phyloP scores from a whole-genome alignment of 1,139 yeast genomes.

The Pichia sp. region DNA sequence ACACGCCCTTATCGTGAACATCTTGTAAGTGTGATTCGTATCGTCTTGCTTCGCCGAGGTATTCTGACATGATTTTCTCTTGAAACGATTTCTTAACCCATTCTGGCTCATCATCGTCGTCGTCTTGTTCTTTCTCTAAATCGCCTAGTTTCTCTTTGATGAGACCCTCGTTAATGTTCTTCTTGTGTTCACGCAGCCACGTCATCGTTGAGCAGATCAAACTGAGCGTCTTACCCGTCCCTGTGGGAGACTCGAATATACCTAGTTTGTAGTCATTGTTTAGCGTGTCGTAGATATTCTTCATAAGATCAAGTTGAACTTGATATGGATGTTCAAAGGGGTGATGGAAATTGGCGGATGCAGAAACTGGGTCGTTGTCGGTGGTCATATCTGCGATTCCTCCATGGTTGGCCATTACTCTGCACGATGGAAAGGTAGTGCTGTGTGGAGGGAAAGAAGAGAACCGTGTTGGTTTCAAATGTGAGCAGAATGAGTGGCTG shows the following conservation, averaged over 20 bases:
- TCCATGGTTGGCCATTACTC: too few species aligned
- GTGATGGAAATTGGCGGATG: slow-evolving; percentile 48
- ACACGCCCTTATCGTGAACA: slow-evolving; percentile 22
- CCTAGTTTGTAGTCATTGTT: slow-evolving; percentile 64
- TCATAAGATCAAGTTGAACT: slow-evolving; percentile 80
- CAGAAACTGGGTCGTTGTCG: background rate
- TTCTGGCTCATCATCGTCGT: slow-evolving; percentile 51
- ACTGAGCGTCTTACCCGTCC: slow-evolving; percentile 90
- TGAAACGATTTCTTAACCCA: slow-evolving; percentile 48
- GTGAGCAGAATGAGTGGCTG: too few species aligned
- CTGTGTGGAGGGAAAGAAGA: too few species aligned
- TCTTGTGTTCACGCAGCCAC: slow-evolving; percentile 72
- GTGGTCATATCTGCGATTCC: background rate
- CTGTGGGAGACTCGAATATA: slow-evolving; percentile 92
- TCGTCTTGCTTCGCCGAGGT: slow-evolving; percentile 36
- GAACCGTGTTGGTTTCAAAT: too few species aligned
- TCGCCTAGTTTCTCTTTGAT: slow-evolving; percentile 14
- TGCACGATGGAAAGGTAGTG: too few species aligned
- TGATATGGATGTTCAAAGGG: slow-evolving; percentile 76
- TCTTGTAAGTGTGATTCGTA: slow-evolving; percentile 43
- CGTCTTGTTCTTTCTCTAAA: slow-evolving; percentile 20
- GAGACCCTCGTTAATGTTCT: slow-evolving; percentile 25
- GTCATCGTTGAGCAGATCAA: slow-evolving; percentile 83
- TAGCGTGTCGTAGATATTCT: slow-evolving; percentile 63
- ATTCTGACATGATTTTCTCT: slow-evolving; percentile 35